Conservation (phyloP, 208 protist species). For the Trypanosoma congolense region DNA sequence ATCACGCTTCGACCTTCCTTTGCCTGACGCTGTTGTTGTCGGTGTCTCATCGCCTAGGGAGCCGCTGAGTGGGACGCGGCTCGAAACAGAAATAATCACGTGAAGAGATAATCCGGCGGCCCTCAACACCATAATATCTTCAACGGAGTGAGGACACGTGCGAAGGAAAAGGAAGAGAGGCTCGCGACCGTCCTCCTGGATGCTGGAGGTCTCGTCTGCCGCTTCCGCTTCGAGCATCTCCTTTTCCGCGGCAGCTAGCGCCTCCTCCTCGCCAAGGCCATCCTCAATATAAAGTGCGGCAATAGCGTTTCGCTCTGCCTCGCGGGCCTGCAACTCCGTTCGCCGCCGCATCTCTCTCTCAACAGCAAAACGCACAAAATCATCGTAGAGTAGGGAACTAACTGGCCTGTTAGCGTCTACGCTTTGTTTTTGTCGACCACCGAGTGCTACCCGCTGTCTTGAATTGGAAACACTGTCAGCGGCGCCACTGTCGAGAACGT, state of each 20-base stretch:
- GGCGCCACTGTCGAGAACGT: slow-evolving; percentile 26
- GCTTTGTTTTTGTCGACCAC: slow-evolving; percentile 3
- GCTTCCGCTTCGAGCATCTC: slow-evolving; percentile 31
- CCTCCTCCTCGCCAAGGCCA: slow-evolving; percentile 49
- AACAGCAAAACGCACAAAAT: slow-evolving; percentile 49
- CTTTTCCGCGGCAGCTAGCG: slow-evolving; percentile 42
- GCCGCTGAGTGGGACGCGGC: slow-evolving; percentile 23
- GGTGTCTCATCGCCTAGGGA: slow-evolving; percentile 16
- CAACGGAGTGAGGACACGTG: slow-evolving; percentile 30
- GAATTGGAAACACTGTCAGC: neutral
- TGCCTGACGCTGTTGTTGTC: neutral
- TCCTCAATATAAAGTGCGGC: slow-evolving; percentile 69
- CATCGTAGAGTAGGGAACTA: slow-evolving; percentile 21
- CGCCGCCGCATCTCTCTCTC: slow-evolving; percentile 33
- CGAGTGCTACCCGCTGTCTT: slow-evolving; percentile 6
- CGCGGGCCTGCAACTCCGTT: slow-evolving; percentile 22
- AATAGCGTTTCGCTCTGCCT: slow-evolving; percentile 25
- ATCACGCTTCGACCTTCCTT: slow-evolving; percentile 11
- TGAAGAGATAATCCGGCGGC: slow-evolving; percentile 24
- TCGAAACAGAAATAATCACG: slow-evolving; percentile 25
- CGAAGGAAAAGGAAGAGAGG: slow-evolving; percentile 19
- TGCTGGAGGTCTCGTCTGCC: slow-evolving; percentile 19
- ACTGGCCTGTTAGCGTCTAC: slow-evolving; percentile 11
- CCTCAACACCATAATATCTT: slow-evolving; percentile 27
- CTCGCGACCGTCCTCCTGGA: slow-evolving; percentile 18